Evolutionary conservation across 129 eudicot genomes (phyloP), one percentile per base, ranked within the genome.

Genomic region (Glebionis coronaria): DNA sequence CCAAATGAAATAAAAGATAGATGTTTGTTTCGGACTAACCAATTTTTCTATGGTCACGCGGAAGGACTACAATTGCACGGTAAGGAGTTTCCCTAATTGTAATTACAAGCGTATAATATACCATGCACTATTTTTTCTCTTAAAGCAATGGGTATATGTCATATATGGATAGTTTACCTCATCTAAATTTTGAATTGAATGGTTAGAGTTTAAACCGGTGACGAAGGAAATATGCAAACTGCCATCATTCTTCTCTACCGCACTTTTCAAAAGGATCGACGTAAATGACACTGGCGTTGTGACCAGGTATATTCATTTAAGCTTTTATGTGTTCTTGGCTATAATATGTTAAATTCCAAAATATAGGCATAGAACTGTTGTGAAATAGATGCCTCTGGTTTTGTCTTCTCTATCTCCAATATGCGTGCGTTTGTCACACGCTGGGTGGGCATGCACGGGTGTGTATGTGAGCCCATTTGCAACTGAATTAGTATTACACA

Each of bases 211-310:
- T 29, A 88, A 88, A 66, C 87, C 80, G 5, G 80, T 88, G 44
- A 88, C 96, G 3, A 85, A 85, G 76, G 96, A 88, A 70, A 81
- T 88, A 13, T 88, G 96, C 85, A 88, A 88, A 76, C 81, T 88
- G 54, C 93, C 96, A n/a, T 85, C 96, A 12, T 88, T 85, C 78
- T 85, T 88, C 80, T 88, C 96, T 60, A 65, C 83, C 57, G 90
- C 83, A 2, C 87, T 88, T 40, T 88, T 88, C 47, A 82, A 70
- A 70, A 79, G 82, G 83, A 88, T 88, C 12, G 96, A 88, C 51
- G 76, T 70, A 8, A 70, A 79, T 35, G 66, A 74, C 38, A 81
- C 87, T 11, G 96, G 96, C 10, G 68, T 83, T 68, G 93, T 88
- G 18, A 83, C 93, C 68, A 85, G 96, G 96, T 88, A 83, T 46